These are phyloP conservation scores for Botrytis byssoidea DNA, from an alignment of 2,329 filamentous ascomycete genomes.

Conservation along the genomic window DNA sequence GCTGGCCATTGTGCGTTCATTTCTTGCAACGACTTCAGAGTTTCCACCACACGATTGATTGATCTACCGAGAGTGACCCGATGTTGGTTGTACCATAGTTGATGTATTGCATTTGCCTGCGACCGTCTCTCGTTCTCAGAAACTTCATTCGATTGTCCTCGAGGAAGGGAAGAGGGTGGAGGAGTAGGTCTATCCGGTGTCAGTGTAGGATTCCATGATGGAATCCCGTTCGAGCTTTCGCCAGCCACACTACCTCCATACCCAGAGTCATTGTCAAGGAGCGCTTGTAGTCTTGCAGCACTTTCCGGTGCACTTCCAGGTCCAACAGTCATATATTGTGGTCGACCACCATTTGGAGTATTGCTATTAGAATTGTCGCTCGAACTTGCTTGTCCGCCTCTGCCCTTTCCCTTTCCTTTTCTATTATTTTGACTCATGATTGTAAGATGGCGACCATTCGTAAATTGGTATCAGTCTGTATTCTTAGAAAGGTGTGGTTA, in stretches of 20 bases:
- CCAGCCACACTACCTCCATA: constrained; percentile 79
- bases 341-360: constrained; percentile 38
- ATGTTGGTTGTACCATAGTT: constrained; percentile 94
- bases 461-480: not conserved
- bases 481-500: not conserved
- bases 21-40: constrained; percentile 77
- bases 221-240: constrained; percentile 51
- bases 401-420: constrained; percentile 48
- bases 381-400: constrained; percentile 27
- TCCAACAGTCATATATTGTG: constrained; percentile 85
- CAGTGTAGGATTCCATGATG: constrained; percentile 47
- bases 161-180: constrained; percentile 40
- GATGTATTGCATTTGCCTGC: constrained; percentile 81
- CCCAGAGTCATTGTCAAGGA: constrained; percentile 85
- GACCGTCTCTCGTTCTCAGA: constrained; percentile 63
- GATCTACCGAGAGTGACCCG: constrained; percentile 81
- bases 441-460: constrained; percentile 30
- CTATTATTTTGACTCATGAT: constrained; percentile 62
- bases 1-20: constrained; percentile 93
- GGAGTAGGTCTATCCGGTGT: constrained; percentile 49
- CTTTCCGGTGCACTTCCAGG: constrained; percentile 77
- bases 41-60: constrained; percentile 82
- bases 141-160: constrained; percentile 35
- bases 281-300: constrained; percentile 74
- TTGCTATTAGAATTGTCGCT: constrained; percentile 18